Evolutionary conservation across 2,329 filamentous ascomycete species (phyloP).

Genomic region (Diaporthe capsici): DNA sequence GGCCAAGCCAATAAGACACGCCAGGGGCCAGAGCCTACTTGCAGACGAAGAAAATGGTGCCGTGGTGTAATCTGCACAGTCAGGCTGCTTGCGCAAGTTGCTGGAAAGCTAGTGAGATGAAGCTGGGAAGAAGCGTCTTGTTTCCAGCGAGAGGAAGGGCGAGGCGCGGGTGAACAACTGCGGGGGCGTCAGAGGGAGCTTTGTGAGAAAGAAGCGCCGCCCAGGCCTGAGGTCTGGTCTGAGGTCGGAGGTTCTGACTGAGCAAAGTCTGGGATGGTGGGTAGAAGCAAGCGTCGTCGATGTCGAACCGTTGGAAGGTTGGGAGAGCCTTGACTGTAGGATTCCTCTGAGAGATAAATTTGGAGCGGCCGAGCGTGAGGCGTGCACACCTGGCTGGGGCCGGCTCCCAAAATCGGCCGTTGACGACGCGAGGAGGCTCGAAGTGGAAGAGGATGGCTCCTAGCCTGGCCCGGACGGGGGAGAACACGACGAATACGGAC

Average conservation of each 20-base stretch:
- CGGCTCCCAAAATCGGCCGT: slow-evolving; percentile 4
- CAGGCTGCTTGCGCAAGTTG: neutral
- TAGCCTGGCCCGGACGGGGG: neutral
- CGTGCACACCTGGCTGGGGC: slow-evolving; percentile 11
- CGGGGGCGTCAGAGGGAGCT: slow-evolving; percentile 19
- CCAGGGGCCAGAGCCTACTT: neutral
- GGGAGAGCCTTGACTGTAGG: slow-evolving; percentile 18
- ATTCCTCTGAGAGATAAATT: slow-evolving; percentile 21
- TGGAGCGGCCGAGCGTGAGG: slow-evolving; percentile 22
- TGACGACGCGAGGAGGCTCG: neutral
- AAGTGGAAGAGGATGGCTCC: slow-evolving; percentile 11
- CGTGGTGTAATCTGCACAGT: slow-evolving; percentile 22
- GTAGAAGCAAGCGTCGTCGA: slow-evolving; percentile 6
- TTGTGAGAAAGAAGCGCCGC: neutral
- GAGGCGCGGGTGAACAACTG: neutral
- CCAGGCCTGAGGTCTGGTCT: neutral
- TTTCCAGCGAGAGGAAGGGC: slow-evolving; percentile 13
- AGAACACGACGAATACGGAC: slow-evolving; percentile 7
- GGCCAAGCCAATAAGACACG: slow-evolving; percentile 30
- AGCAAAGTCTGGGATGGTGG: neutral
- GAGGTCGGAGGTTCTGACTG: neutral
- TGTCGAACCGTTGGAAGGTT: slow-evolving; percentile 15
- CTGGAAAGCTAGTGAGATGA: slow-evolving; percentile 15
- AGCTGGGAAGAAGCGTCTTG: neutral
- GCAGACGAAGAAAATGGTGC: slow-evolving; percentile 6